Conservation (phyloP, 192 early-diverging fungal species). For the Entomortierella chlamydospora region DNA sequence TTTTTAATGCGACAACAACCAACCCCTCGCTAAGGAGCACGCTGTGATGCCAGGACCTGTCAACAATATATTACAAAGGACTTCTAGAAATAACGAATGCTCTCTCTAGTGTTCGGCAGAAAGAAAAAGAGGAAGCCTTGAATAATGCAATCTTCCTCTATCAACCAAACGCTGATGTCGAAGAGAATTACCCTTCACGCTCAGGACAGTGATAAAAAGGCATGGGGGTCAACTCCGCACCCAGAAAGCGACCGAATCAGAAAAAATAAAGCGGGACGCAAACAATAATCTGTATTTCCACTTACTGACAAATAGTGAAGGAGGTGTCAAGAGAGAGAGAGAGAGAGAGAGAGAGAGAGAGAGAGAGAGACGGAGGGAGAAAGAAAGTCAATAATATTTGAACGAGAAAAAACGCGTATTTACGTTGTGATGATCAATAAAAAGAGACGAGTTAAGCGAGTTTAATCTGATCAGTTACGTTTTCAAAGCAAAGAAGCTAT, state of each 20-base stretch:
- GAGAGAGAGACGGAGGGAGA: neutral
- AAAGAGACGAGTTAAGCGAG: too few relatives aligned
- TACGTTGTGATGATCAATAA: too few relatives aligned
- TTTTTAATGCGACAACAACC: constrained; percentile 23
- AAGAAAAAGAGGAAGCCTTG: neutral
- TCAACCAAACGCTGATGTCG: constrained; percentile 23
- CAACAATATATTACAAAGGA: constrained; percentile 7
- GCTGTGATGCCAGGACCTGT: constrained; percentile 17
- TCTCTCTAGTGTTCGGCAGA: constrained; percentile 9
- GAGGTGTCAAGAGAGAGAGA: neutral
- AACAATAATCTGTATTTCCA: too few relatives aligned
- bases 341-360: constrained; percentile 4
- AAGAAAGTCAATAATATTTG: too few relatives aligned
- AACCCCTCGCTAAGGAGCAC: constrained; percentile 18
- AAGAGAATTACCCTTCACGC: constrained; percentile 32
- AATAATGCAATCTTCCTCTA: constrained; percentile 12
- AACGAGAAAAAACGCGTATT: too few relatives aligned
- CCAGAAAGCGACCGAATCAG: constrained; percentile 27
- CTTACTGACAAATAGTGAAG: neutral
- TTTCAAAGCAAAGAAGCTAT: too few relatives aligned
- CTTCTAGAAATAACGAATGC: constrained; percentile 28
- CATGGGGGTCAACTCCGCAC: constrained; percentile 32
- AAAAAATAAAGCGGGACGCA: neutral
- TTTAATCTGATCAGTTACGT: too few relatives aligned
- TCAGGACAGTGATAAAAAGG: constrained; percentile 31